Evolutionary conservation across 2,329 filamentous ascomycete species (phyloP), one percentile per base, ranked within the genome.

Genomic region (Epichloe amarillans): DNA sequence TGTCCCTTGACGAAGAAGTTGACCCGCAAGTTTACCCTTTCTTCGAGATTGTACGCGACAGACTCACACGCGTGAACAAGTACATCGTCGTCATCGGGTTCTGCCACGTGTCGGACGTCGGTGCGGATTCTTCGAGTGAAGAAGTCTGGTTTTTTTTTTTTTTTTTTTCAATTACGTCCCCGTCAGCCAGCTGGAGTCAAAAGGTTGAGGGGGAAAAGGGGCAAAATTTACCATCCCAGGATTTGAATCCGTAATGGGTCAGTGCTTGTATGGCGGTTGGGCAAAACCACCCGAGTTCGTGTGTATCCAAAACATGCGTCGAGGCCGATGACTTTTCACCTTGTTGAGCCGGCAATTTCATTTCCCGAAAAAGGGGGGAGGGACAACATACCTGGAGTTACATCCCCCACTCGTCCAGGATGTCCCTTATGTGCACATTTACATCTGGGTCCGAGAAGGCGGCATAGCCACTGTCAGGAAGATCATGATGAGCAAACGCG

Each of bases 21-120:
- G 23, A 7, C 23, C 23, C 76, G 75, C 1, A 76, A 66, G 47
- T 75, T 71, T 46, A 79, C 75, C 42, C 76, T 56, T 19, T 62
- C 65, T 4, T 66, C 68, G 2, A 82, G 59, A 43, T 74, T 71
- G 64, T 74, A 84, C 0, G 76, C 72, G 41, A 72, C 74, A 8
- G 77, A 81, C 60, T 87, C 83, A 64, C 83, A 86, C 1, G 76
- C 73, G 60, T 84, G 85, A 44, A 69, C 74, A 49, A 87, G 74
- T 51, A 75, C 62, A 6, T 55, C 58, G 55, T 73, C 62, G 51
- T 85, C 73, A 0, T 79, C 70, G 0, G 77, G 76, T 0, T 63
- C 67, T 0, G 75, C 77, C 1, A 86, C 68, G 0, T 82, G 82
- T 0, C 83, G 74, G 2, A 77, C 70, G 0, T 65, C 52, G 17